phyloP scores from a whole-genome alignment of 2,329 filamentous ascomycete species.

The Tolypocladium inflatum region DNA sequence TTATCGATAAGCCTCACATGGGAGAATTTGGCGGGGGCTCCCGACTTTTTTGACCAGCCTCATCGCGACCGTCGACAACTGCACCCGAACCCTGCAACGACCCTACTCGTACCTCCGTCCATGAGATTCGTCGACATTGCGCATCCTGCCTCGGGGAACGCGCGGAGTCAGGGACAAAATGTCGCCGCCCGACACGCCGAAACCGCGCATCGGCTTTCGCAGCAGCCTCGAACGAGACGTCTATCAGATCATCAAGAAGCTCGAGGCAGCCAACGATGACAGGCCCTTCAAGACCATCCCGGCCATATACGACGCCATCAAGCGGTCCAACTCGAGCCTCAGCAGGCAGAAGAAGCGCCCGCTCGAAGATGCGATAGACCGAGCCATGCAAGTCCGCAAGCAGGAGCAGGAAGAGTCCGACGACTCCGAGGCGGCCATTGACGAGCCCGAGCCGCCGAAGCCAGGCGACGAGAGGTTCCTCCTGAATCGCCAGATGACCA shows the following conservation, averaged over 20 bases:
- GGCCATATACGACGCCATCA: conserved; percentile 68
- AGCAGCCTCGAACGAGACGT: conserved; percentile 55
- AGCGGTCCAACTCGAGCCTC: conserved; percentile 77
- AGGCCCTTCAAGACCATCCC: conserved; percentile 39
- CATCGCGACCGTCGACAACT: background rate
- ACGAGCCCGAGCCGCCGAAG: conserved; percentile 23
- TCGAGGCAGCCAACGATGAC: conserved; percentile 56
- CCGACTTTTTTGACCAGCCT: background rate
- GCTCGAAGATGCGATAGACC: conserved; percentile 77
- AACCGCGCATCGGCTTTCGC: conserved; percentile 10
- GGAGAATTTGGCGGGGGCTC: background rate
- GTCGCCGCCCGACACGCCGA: background rate
- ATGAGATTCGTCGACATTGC: background rate
- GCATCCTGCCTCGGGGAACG: background rate
- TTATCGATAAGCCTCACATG: background rate
- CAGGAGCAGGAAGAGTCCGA: conserved; percentile 52
- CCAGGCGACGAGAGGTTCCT: conserved; percentile 26
- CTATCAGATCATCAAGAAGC: conserved; percentile 69
- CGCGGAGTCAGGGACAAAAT: background rate
- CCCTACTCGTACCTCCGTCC: background rate
- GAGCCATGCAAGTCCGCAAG: conserved; percentile 65
- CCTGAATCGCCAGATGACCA: conserved; percentile 32
- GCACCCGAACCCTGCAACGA: background rate
- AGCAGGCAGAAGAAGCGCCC: conserved; percentile 73
- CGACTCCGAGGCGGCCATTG: conserved; percentile 40